Base-by-base conservation (phyloP, 2,329 filamentous ascomycete species). In the Xylaria sp. region DNA sequence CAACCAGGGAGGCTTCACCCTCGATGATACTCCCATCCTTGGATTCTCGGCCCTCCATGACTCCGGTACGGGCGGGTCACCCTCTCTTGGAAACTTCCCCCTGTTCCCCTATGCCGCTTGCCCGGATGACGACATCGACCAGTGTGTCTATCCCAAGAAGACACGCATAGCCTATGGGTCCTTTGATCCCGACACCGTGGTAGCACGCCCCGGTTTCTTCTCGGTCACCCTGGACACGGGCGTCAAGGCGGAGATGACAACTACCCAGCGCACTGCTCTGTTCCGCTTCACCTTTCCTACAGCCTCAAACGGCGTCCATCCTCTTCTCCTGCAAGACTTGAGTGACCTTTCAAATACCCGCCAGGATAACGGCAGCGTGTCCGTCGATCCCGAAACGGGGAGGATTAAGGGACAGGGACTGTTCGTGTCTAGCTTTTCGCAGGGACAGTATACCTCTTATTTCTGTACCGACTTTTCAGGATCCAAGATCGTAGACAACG, bases 51-150 rank as follows among this genome's bases (percentile, higher is more conserved):
- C 85, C 46, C 82, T 89, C 81, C 87, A 89, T 75, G 88, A 89
- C 74, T 87, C 85, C 1, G 87, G 87, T 0, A 89, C 87, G 0
- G 88, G 88, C 25, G 84, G 84, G 8, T 79, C 80, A 0, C 88
- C 91, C 0, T 92, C 89, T 3, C 80, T 93, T 18, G 92, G 91
- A 15, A 93, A 92, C 75, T 94, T 94, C 63, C 89, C 92, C 0
- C 81, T 94, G 1, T 93, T 94, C 71, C 85, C 91, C 0, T 90
- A 92, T 70, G 81, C 86, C 3, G 82, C 83, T 50, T 94, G 91
- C 71, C 83, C 86, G 0, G 84, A 82, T 15, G 87, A 91, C 69
- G 85, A 89, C 48, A 79, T 93, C 63, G 83, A 92, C 73, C 82
- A 82, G 8, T 93, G 91, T 77, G 82, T 81, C 13, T 93, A 88